A percentile compares a stretch with the other conserved stretches of the same genome.
Conservation (phyloP, 345 rosid species). For the Rubroshorea leprosula region DNA sequence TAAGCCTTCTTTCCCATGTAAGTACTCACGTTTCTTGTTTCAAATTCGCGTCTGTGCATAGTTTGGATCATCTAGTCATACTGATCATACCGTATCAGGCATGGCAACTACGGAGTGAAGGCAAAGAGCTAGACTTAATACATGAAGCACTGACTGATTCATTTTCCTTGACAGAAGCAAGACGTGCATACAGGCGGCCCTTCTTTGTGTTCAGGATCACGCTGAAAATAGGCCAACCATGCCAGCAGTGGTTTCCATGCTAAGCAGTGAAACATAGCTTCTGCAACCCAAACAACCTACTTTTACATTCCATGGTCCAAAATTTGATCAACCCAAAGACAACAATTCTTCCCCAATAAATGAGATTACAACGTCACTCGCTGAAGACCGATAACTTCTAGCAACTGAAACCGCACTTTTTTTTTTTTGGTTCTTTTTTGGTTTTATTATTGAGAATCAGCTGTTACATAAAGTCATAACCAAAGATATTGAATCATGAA, state of each 20-base stretch:
- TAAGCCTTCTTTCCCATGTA: no score
- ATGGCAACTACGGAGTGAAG: constrained; percentile 35
- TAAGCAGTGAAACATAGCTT: constrained; percentile 17
- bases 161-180: constrained; percentile 3
- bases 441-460: no score
- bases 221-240: constrained; percentile 17
- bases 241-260: constrained; percentile 16
- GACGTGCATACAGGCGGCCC: constrained; percentile 18
- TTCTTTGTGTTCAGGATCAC: constrained; percentile 17
- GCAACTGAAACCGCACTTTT: background rate
- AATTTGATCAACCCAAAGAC: background rate
- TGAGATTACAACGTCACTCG: background rate
- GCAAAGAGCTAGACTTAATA: constrained; percentile 22
- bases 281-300: constrained; percentile 16
- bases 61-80: background rate
- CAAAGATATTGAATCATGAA: no score
- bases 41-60: background rate
- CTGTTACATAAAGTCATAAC: no score
- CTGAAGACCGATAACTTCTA: background rate
- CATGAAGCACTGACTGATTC: constrained; percentile 22
- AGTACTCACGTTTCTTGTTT: no score
- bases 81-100: constrained; percentile 20
- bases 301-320: background rate
- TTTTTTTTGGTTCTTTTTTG: no score
- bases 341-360: background rate